A percentile compares a stretch with the other conserved stretches of the same genome.
Conservation (phyloP, 1,139 yeast genomes). For the Geotrichum cucujoidarum region DNA sequence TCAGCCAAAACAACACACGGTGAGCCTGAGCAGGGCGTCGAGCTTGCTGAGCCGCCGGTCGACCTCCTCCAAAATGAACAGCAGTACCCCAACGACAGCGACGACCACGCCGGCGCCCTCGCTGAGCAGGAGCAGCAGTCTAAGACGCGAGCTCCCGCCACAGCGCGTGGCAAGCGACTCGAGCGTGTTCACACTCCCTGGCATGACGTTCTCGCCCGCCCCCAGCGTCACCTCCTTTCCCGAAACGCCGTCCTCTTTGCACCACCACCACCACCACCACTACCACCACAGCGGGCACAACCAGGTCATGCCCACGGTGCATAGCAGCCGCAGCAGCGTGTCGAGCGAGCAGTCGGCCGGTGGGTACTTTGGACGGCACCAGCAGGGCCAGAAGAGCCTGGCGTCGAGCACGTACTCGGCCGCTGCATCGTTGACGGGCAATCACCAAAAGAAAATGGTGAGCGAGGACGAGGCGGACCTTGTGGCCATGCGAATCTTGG, state of each 20-base stretch:
- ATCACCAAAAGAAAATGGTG: constrained; percentile 1
- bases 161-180: not conserved
- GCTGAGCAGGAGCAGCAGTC: no score
- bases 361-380: not conserved
- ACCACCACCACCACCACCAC: not conserved
- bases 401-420: constrained; percentile 7
- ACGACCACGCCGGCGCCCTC: not conserved
- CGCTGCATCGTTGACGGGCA: constrained; percentile 7
- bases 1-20: not conserved
- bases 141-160: not conserved
- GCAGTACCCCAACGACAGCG: not conserved
- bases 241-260: not conserved
- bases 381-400: constrained; percentile 2
- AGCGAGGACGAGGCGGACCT: constrained; percentile 34
- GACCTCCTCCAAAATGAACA: not conserved
- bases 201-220: not conserved
- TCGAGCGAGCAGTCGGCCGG: not conserved
- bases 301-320: no score
- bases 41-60: constrained; percentile 7
- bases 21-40: constrained; percentile 9
- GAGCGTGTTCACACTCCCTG: not conserved
- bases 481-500: constrained; percentile 36
- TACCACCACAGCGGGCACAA: no score
- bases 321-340: not conserved
- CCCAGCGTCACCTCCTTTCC: not conserved